A percentile compares a stretch with the other conserved stretches of the same genome.
Conservation (phyloP, 768 basidiomycete genomes). For the Clitopilus passeckerianus region DNA sequence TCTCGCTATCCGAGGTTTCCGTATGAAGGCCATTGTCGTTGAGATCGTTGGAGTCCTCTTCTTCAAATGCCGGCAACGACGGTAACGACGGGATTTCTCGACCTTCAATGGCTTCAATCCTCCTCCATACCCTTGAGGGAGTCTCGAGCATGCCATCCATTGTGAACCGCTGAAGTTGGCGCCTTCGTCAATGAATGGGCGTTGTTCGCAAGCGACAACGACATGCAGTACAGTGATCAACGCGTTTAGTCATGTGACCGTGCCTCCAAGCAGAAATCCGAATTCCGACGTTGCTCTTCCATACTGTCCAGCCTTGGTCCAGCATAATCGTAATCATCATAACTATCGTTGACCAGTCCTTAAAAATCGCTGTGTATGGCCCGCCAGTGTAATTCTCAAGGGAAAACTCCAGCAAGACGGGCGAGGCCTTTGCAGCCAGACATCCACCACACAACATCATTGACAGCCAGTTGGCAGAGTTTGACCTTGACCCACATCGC, state of each 20-base stretch:
- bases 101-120: conserved; percentile 74
- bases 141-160: conserved; percentile 67
- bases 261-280: neutral
- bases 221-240: conserved; percentile 6
- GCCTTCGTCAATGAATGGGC: neutral
- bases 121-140: conserved; percentile 79
- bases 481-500: too few species aligned
- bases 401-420: too few species aligned
- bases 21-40: conserved; percentile 12
- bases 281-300: neutral
- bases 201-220: conserved; percentile 2
- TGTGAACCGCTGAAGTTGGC: neutral
- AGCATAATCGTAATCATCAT: too few species aligned
- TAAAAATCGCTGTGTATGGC: too few species aligned
- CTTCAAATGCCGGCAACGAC: conserved; percentile 67
- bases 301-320: too few species aligned
- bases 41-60: conserved; percentile 17
- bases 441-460: too few species aligned
- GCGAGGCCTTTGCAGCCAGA: too few species aligned
- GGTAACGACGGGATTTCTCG: conserved; percentile 80
- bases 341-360: neutral
- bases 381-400: too few species aligned
- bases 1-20: neutral
- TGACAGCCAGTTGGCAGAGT: too few species aligned
- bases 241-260: conserved; percentile 1